These are phyloP conservation scores for Moesziomyces antarcticus DNA, from an alignment of 1,284 basidiomycete species.

Conservation along the genomic window DNA sequence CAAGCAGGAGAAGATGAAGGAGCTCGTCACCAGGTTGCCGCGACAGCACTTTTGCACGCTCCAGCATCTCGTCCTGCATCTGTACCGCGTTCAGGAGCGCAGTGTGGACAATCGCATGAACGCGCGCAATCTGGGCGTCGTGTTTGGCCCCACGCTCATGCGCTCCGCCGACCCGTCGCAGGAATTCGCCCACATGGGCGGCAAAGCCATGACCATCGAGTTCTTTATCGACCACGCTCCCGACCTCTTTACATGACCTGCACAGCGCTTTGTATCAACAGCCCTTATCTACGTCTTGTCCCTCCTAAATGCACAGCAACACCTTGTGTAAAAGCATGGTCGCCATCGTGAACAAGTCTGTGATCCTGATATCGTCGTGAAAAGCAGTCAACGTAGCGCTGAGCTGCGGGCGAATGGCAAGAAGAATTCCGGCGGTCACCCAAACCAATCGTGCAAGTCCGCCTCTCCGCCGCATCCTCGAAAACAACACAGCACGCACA, in stretches of 20 bases:
- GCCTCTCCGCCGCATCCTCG: too few species aligned
- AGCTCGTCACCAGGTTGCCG: constrained; percentile 82
- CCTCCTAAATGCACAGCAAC: too few species aligned
- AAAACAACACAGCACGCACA: too few species aligned
- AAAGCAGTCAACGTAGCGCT: too few species aligned
- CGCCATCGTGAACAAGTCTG: too few species aligned
- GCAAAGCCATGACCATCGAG: constrained; percentile 81
- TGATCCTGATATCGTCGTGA: too few species aligned
- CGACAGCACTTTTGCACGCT: constrained; percentile 88
- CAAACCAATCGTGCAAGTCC: too few species aligned
- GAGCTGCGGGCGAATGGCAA: too few species aligned
- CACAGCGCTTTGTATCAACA: background rate
- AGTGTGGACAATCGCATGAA: constrained; percentile 87
- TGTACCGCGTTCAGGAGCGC: constrained; percentile 71
- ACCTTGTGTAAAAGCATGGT: too few species aligned
- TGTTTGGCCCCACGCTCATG: constrained; percentile 97
- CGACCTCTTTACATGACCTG: constrained; percentile 24
- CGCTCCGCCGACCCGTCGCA: constrained; percentile 84
- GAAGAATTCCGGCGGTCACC: too few species aligned
- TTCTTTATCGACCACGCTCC: constrained; percentile 47
- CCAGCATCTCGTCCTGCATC: constrained; percentile 83
- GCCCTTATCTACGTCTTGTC: too few species aligned
- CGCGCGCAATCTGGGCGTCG: constrained; percentile 95
- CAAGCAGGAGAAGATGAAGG: constrained; percentile 67
- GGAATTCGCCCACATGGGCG: constrained; percentile 96